These are phyloP conservation scores for Paraphoma sp. DNA, from an alignment of 2,329 filamentous ascomycete species.

Conservation along the genomic window DNA sequence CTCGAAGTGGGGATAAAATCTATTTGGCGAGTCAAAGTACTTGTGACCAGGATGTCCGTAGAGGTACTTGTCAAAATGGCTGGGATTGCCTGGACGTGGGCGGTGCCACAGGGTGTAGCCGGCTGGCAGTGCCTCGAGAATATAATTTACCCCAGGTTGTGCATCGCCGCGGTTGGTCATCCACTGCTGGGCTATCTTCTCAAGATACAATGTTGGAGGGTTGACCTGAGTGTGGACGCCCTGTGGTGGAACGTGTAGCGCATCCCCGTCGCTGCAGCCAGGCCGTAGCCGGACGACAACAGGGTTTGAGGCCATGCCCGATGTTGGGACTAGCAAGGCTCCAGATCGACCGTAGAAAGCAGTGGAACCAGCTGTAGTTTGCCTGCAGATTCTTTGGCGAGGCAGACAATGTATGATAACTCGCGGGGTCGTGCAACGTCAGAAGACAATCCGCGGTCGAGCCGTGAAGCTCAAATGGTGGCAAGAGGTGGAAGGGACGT, in stretches of 20 bases:
- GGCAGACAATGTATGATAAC: no score
- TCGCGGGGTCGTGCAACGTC: no score
- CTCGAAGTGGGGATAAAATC: constrained; percentile 65
- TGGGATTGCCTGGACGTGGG: constrained; percentile 48
- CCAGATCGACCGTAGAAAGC: no score
- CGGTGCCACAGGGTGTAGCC: constrained; percentile 62
- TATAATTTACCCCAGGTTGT: constrained; percentile 51
- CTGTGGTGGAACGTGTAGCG: constrained; percentile 30
- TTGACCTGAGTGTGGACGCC: constrained; percentile 42
- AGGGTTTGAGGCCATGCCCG: constrained; percentile 5
- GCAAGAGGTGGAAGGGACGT: not conserved
- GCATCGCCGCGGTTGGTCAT: constrained; percentile 52
- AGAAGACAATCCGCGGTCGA: no score
- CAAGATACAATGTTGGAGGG: constrained; percentile 54
- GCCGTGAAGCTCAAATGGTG: no score
- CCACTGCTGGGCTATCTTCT: constrained; percentile 58
- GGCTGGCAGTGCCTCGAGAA: constrained; percentile 59
- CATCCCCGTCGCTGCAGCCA: constrained; percentile 45
- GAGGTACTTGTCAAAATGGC: constrained; percentile 61
- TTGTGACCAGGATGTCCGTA: constrained; percentile 62
- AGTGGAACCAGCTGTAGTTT: no score
- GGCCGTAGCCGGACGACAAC: constrained; percentile 31
- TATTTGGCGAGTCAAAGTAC: constrained; percentile 60
- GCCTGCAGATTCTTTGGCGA: no score
- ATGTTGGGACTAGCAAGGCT: no score